Conservation (phyloP, 441 rosid species). For the Capsella rubella region DNA sequence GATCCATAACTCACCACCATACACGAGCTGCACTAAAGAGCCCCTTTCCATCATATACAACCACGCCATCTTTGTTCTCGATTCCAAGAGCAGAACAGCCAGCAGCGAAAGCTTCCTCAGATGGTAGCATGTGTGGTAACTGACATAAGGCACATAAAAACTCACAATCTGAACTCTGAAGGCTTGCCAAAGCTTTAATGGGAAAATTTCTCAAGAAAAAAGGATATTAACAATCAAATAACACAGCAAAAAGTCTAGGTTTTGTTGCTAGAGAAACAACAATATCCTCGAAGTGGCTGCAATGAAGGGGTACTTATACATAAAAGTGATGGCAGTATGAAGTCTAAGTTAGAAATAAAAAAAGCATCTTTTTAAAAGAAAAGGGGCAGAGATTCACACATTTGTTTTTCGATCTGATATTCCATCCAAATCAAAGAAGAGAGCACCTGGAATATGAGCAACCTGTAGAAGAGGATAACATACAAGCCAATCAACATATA, state of each 20-base stretch:
- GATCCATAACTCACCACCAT: conserved; percentile 82
- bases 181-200: background rate
- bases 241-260: background rate
- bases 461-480: conserved; percentile 56
- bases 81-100: conserved; percentile 96
- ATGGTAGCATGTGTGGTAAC: conserved; percentile 98
- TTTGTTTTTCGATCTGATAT: conserved; percentile 69
- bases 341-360: conserved; percentile 1
- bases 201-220: conserved; percentile 1
- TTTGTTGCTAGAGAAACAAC: background rate
- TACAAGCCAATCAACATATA: conserved; percentile 24
- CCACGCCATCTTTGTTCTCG: conserved; percentile 79
- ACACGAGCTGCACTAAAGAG: conserved; percentile 98
- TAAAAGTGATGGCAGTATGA: conserved; percentile 21
- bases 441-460: conserved; percentile 95
- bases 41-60: conserved; percentile 98
- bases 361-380: conserved; percentile 5
- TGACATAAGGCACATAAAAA: conserved; percentile 34
- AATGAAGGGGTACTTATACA: conserved; percentile 12
- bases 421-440: conserved; percentile 94
- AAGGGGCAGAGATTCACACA: conserved; percentile 51
- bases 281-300: background rate
- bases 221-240: background rate
- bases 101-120: conserved; percentile 95
- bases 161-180: background rate